Percentiles rank a stretch among this genome's conserved stretches.
phyloP scores from a whole-genome alignment of 495 filamentous ascomycete species.

The Neurospora discreta region DNA sequence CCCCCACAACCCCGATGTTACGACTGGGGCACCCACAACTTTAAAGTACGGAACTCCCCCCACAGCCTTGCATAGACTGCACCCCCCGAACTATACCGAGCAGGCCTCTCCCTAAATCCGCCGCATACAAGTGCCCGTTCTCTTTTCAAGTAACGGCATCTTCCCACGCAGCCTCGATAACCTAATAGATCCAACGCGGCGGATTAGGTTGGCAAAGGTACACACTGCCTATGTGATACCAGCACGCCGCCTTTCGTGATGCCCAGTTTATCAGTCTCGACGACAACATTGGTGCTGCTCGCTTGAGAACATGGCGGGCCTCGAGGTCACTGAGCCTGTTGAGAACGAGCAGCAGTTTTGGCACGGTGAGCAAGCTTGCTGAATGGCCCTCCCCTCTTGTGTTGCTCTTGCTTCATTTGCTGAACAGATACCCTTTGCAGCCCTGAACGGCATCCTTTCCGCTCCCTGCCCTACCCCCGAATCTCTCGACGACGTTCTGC shows the following conservation, averaged over 20 bases:
- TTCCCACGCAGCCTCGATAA: neutral
- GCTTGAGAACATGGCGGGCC: constrained; percentile 42
- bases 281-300: constrained; percentile 7
- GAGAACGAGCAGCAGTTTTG: constrained; percentile 91
- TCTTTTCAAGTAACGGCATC: neutral
- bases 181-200: neutral
- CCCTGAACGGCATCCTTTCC: constrained; percentile 71
- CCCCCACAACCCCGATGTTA: neutral
- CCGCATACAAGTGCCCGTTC: neutral
- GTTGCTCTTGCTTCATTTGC: constrained; percentile 2
- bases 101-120: neutral
- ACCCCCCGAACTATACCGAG: neutral
- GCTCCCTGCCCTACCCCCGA: constrained; percentile 60
- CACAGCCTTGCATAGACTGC: neutral
- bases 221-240: neutral
- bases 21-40: neutral
- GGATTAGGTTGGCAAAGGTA: neutral
- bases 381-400: neutral
- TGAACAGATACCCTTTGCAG: constrained; percentile 31
- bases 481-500: constrained; percentile 75
- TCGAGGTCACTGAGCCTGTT: constrained; percentile 54
- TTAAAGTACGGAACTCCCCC: neutral
- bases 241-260: constrained; percentile 14
- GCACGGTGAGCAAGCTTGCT: constrained; percentile 52
- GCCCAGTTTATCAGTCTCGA: constrained; percentile 4